Percentiles rank a stretch among this genome's conserved stretches.
These are phyloP conservation scores for Sordaria brevicollis DNA, from an alignment of 495 filamentous ascomycete genomes.

Conservation along the genomic window DNA sequence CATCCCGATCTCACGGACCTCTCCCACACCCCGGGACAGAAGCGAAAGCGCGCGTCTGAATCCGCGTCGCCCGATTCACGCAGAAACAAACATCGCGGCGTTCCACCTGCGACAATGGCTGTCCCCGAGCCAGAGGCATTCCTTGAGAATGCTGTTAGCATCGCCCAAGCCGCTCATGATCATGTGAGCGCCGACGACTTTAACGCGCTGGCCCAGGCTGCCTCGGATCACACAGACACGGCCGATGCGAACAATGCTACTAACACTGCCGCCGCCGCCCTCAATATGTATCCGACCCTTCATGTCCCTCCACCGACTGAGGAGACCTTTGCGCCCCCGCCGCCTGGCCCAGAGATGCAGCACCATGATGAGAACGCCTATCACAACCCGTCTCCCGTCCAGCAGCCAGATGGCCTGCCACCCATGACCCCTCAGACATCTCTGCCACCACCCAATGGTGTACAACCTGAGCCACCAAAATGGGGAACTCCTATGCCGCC, in stretches of 20 bases:
- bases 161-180: conserved; percentile 36
- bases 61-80: conserved; percentile 34
- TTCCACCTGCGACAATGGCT: conserved; percentile 27
- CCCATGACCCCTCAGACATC: conserved; percentile 33
- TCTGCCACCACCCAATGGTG: conserved; percentile 21
- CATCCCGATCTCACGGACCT: conserved; percentile 25
- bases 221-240: conserved; percentile 33
- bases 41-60: conserved; percentile 35
- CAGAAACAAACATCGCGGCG: conserved; percentile 35
- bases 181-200: conserved; percentile 37
- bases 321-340: conserved; percentile 47
- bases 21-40: conserved; percentile 26
- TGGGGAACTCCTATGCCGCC: conserved; percentile 10
- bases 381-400: conserved; percentile 21
- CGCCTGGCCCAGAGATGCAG: conserved; percentile 7
- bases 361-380: conserved; percentile 26
- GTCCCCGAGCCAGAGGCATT: conserved; percentile 27
- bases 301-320: conserved; percentile 64
- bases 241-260: conserved; percentile 40
- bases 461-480: conserved; percentile 16
- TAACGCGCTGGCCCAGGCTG: conserved; percentile 36
- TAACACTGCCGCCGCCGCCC: conserved; percentile 62
- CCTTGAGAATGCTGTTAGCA: conserved; percentile 34
- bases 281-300: conserved; percentile 55
- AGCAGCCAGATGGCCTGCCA: conserved; percentile 37